Conservation (phyloP, 805 yeast species). For the Yarrowia sp. region DNA sequence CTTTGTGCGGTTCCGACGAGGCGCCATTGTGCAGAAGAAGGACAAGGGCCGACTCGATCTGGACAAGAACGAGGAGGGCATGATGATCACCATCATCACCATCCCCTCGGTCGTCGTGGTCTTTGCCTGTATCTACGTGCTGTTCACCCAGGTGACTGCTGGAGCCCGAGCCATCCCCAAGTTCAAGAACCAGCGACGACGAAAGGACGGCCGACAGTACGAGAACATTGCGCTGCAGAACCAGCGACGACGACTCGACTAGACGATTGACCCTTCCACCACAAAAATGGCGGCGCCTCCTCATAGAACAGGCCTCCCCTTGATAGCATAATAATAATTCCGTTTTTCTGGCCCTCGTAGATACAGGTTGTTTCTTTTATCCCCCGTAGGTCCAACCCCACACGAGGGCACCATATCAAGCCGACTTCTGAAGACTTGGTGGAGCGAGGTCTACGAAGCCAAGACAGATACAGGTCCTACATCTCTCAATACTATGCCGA, state of each 20-base stretch:
- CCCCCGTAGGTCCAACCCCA: slow-evolving; percentile 19
- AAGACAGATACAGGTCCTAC: slow-evolving; percentile 36
- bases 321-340: slow-evolving; percentile 12
- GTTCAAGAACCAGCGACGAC: slow-evolving; percentile 8
- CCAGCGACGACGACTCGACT: slow-evolving; percentile 21
- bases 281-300: neutral
- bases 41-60: slow-evolving; percentile 34
- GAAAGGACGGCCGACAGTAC: neutral
- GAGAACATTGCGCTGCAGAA: slow-evolving; percentile 12
- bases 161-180: slow-evolving; percentile 24
- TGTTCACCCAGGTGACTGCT: slow-evolving; percentile 25
- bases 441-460: slow-evolving; percentile 26
- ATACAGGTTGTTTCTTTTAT: slow-evolving; percentile 22
- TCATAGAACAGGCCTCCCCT: neutral
- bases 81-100: slow-evolving; percentile 29
- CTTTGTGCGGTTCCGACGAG: slow-evolving; percentile 40
- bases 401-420: slow-evolving; percentile 10
- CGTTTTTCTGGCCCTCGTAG: slow-evolving; percentile 21
- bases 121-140: slow-evolving; percentile 29
- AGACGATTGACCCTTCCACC: neutral
- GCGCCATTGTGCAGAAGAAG: slow-evolving; percentile 44
- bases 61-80: slow-evolving; percentile 47
- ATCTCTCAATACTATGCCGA: no score
- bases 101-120: slow-evolving; percentile 31
- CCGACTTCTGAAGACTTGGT: slow-evolving; percentile 32